Conservation (phyloP, 2,329 filamentous ascomycete species). For the Neofusicoccum cordaticola region DNA sequence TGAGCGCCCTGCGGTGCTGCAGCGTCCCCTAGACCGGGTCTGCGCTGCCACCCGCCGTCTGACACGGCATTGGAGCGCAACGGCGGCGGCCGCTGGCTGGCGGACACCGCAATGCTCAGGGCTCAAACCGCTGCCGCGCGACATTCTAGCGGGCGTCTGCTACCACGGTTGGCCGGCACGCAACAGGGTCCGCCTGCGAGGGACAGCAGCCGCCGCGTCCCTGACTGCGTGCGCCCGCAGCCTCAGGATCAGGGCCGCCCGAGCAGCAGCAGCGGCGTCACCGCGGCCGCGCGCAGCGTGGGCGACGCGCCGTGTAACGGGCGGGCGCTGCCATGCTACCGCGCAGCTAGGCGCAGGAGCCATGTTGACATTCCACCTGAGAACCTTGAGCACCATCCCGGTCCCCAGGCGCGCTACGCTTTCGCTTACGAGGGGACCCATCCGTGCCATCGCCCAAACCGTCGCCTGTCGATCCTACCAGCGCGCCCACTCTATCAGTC, state of each 20-base stretch:
- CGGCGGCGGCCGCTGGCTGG: not conserved
- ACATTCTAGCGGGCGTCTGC: not conserved
- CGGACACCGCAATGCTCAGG: not conserved
- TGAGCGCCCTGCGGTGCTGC: not conserved
- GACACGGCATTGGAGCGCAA: constrained; percentile 12
- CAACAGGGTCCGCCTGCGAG: not conserved
- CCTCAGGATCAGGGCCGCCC: not conserved
- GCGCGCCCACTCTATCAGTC: constrained; percentile 12
- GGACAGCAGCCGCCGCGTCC: not conserved
- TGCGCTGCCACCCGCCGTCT: not conserved
- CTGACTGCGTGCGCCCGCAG: not conserved
- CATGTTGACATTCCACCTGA: constrained; percentile 13
- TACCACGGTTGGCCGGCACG: not conserved
- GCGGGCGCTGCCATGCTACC: constrained; percentile 5
- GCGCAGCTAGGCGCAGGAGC: not conserved
- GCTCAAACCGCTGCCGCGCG: not conserved
- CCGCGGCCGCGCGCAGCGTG: constrained; percentile 4
- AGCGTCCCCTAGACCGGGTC: not conserved
- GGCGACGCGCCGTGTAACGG: constrained; percentile 2
- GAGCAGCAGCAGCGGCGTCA: not conserved
- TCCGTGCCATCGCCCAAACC: constrained; percentile 11
- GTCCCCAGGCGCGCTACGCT: constrained; percentile 6
- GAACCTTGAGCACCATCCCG: not conserved
- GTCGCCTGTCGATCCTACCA: constrained; percentile 15
- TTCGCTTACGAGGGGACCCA: constrained; percentile 14